Conservation (phyloP, 192 early-diverging fungal species). For the Coemansia javaensis region DNA sequence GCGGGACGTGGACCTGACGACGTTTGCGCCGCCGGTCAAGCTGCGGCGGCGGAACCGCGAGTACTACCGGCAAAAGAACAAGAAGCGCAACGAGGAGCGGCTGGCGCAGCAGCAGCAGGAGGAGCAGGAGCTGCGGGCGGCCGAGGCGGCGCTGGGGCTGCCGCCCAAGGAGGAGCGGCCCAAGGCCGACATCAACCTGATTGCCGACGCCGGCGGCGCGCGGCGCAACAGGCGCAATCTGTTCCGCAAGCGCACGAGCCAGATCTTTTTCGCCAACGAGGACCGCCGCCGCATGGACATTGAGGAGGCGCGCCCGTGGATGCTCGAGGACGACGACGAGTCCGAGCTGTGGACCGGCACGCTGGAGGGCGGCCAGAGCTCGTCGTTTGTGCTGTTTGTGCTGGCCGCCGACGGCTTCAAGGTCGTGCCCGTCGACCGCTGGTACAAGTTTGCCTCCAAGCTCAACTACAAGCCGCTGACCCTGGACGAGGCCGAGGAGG, state of each 20-base stretch:
- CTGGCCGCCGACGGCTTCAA: constrained; percentile 70
- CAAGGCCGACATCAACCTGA: constrained; percentile 56
- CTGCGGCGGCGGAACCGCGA: constrained; percentile 36
- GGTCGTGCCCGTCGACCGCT: constrained; percentile 66
- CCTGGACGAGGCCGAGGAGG: constrained; percentile 73
- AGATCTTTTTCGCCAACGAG: constrained; percentile 71
- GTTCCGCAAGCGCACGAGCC: constrained; percentile 77
- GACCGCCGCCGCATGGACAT: constrained; percentile 65
- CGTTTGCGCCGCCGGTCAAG: constrained; percentile 56
- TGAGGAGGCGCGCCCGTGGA: constrained; percentile 71
- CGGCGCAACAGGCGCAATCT: constrained; percentile 70
- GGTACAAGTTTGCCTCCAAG: constrained; percentile 74
- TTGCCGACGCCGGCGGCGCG: constrained; percentile 71
- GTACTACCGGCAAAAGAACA: constrained; percentile 40
- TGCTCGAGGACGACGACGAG: constrained; percentile 70
- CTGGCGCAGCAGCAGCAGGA: constrained; percentile 34
- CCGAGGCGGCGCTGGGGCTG: constrained; percentile 1
- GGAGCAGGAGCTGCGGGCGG: constrained; percentile 3
- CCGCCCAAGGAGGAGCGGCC: constrained; percentile 21
- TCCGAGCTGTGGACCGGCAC: constrained; percentile 62
- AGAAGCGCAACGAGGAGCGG: constrained; percentile 43
- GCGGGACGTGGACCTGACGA: constrained; percentile 50
- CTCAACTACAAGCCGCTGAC: constrained; percentile 61
- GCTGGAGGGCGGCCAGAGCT: constrained; percentile 66
- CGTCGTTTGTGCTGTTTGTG: constrained; percentile 69